These are phyloP conservation scores for Stemphylium beticola DNA, from an alignment of 2,329 filamentous ascomycete species.

Conservation along the genomic window DNA sequence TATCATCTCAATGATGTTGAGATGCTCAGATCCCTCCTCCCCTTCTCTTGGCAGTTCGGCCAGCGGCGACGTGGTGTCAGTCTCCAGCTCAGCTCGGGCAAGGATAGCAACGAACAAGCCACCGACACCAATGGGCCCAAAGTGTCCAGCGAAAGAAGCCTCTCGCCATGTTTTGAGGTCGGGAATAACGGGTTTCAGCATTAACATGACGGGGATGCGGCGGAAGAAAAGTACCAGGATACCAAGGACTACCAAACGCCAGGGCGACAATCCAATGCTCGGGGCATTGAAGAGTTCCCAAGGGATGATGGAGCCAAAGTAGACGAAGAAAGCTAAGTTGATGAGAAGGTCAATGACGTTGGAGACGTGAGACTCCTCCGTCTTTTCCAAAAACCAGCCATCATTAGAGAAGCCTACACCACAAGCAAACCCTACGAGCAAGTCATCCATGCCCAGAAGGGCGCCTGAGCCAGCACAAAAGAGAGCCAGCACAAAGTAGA, in stretches of 20 bases:
- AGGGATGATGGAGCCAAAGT: constrained; percentile 94
- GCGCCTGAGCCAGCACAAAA: constrained; percentile 95
- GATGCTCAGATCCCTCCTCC: constrained; percentile 60
- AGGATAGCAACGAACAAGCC: constrained; percentile 95
- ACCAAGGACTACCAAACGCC: constrained; percentile 93
- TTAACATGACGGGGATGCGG: constrained; percentile 92
- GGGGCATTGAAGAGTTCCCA: constrained; percentile 87
- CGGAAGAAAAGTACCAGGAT: constrained; percentile 94
- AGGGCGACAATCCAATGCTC: constrained; percentile 75
- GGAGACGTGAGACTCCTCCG: constrained; percentile 96
- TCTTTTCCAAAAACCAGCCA: constrained; percentile 98
- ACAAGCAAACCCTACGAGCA: constrained; percentile 91
- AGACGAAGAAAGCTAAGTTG: constrained; percentile 98
- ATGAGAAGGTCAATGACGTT: constrained; percentile 98
- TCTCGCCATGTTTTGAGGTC: constrained; percentile 99
- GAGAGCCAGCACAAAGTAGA: constrained; percentile 95
- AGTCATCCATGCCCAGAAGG: constrained; percentile 87
- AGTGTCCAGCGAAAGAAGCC: constrained; percentile 94
- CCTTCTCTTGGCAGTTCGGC: constrained; percentile 63
- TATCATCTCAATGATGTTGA: constrained; percentile 79
- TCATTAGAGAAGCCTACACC: constrained; percentile 99
- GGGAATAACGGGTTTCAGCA: constrained; percentile 88
- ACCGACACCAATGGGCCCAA: constrained; percentile 95
- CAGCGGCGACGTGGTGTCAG: constrained; percentile 74
- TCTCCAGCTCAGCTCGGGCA: constrained; percentile 88